Percentiles rank a stretch among this genome's conserved stretches.
Conservation (phyloP, 176 grass and related monocot genomes). For the Rhynchospora breviuscula region DNA sequence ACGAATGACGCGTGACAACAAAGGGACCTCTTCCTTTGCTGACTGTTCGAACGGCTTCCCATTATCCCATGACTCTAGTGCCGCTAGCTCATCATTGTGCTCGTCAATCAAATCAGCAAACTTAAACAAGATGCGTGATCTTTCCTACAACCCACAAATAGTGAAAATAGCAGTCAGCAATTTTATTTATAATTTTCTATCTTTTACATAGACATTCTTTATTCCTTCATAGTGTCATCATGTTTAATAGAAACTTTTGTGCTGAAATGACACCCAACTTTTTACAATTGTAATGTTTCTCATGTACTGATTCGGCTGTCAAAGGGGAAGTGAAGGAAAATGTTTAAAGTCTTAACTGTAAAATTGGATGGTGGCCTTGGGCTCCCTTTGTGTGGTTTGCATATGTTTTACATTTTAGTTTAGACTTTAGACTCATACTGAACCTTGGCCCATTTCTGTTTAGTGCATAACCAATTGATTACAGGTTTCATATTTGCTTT, state of each 20-base stretch:
- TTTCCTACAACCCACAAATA: constrained; percentile 38
- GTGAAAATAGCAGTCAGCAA: background rate
- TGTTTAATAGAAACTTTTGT: background rate
- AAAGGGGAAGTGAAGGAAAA: too few species aligned
- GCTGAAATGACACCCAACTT: background rate
- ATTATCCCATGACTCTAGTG: constrained; percentile 90
- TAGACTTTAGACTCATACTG: too few species aligned
- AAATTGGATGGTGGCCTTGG: too few species aligned
- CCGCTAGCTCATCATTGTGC: constrained; percentile 58
- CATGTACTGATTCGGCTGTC: background rate
- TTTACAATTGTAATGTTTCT: too few species aligned
- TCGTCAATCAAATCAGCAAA: constrained; percentile 81
- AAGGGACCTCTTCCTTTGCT: constrained; percentile 41
- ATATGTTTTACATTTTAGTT: too few species aligned
- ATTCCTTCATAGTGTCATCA: background rate
- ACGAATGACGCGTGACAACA: constrained; percentile 52
- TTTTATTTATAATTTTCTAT: background rate
- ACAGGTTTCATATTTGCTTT: background rate
- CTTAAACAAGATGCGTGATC: constrained; percentile 48
- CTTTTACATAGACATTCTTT: too few species aligned
- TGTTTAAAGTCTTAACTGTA: too few species aligned
- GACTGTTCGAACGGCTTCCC: constrained; percentile 76
- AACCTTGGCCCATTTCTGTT: too few species aligned
- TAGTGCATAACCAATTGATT: too few species aligned
- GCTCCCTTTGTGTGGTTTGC: too few species aligned